phyloP scores from a whole-genome alignment of 2,329 filamentous ascomycete genomes.

The Rhinocladiella mackenziei region DNA sequence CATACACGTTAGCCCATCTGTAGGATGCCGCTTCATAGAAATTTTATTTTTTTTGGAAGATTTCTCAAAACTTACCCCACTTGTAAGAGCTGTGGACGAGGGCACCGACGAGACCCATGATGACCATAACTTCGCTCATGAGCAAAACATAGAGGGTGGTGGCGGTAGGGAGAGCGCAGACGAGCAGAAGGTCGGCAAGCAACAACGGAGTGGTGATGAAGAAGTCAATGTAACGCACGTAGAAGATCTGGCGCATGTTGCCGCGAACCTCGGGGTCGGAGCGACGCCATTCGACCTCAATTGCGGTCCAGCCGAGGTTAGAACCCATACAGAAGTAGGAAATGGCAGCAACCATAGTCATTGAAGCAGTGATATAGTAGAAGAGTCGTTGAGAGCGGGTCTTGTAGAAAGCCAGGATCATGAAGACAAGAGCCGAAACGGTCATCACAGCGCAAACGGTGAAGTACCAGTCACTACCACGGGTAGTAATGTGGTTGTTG shows the following conservation, averaged over 20 bases:
- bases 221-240: slow-evolving; percentile 64
- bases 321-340: slow-evolving; percentile 66
- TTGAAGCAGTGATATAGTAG: slow-evolving; percentile 28
- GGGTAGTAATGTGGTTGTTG: slow-evolving; percentile 30
- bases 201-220: slow-evolving; percentile 61
- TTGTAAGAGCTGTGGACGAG: slow-evolving; percentile 61
- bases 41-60: background rate
- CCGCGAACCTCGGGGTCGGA: slow-evolving; percentile 46
- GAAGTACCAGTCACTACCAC: slow-evolving; percentile 29
- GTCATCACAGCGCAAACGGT: slow-evolving; percentile 25
- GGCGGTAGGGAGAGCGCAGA: slow-evolving; percentile 61
- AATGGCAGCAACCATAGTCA: slow-evolving; percentile 42
- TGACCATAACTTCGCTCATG: slow-evolving; percentile 62
- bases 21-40: too few relatives aligned
- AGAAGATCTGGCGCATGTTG: slow-evolving; percentile 60
- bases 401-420: slow-evolving; percentile 27
- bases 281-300: slow-evolving; percentile 57
- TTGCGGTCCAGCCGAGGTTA: slow-evolving; percentile 60
- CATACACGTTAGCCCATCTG: background rate
- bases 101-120: slow-evolving; percentile 63
- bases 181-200: slow-evolving; percentile 59
- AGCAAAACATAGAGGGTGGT: slow-evolving; percentile 61
- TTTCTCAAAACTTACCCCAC: slow-evolving; percentile 46
- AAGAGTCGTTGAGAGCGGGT: slow-evolving; percentile 24
- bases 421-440: slow-evolving; percentile 20